Conservation (phyloP, 192 early-diverging fungal species). For the Umbelopsis sp. region DNA sequence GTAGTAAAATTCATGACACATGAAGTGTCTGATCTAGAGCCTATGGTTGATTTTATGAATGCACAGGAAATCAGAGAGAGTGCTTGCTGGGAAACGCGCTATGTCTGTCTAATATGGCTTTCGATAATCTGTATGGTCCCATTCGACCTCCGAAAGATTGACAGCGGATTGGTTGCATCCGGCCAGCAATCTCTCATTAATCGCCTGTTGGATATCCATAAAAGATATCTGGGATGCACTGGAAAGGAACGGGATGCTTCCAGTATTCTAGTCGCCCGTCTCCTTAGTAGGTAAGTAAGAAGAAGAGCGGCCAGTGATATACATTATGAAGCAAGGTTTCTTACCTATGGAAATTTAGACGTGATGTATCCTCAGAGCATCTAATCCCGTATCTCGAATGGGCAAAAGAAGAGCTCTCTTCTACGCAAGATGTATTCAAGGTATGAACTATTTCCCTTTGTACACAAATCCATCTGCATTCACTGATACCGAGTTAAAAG, state of each 20-base stretch:
- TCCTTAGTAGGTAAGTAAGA: conserved; percentile 70
- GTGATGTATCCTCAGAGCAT: conserved; percentile 64
- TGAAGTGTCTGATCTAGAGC: conserved; percentile 87
- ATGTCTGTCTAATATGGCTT: conserved; percentile 87
- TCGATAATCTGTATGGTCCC: conserved; percentile 96
- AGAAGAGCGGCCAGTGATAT: no score
- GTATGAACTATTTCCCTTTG: conserved; percentile 23
- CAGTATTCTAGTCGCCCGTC: conserved; percentile 75
- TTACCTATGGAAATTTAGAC: conserved; percentile 40
- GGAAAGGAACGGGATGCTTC: conserved; percentile 91
- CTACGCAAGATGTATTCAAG: conserved; percentile 50
- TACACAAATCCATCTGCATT: not conserved
- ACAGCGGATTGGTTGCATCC: conserved; percentile 53
- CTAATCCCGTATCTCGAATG: conserved; percentile 74
- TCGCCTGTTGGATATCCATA: conserved; percentile 66
- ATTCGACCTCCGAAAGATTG: conserved; percentile 88
- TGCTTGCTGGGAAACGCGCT: conserved; percentile 76
- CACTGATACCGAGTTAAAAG: conserved; percentile 24
- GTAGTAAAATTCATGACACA: conserved; percentile 90
- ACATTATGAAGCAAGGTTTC: no score
- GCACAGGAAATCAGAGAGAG: conserved; percentile 22
- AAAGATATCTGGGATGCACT: conserved; percentile 64
- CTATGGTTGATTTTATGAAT: conserved; percentile 72
- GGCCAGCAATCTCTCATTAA: conserved; percentile 62
- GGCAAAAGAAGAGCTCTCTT: conserved; percentile 47